Percentiles rank a stretch among this genome's conserved stretches.
phyloP scores from a whole-genome alignment of 768 basidiomycete genomes.

The Phlegmacium glaucopus region DNA sequence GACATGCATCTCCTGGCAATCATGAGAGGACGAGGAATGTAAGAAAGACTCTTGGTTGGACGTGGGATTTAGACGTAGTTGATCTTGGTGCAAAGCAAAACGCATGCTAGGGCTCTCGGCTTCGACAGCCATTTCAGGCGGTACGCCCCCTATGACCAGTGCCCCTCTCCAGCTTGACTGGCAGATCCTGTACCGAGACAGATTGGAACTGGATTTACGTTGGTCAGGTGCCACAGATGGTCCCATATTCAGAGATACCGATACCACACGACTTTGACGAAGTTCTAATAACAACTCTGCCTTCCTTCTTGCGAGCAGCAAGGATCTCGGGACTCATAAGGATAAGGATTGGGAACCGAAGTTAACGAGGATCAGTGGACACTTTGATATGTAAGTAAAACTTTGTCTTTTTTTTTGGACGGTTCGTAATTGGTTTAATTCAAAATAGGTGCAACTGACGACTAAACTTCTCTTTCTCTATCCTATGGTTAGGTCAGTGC shows the following conservation, averaged over 20 bases:
- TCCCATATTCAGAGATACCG: conserved; percentile 1
- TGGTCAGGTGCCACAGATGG: conserved; percentile 44
- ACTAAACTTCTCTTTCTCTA: not conserved
- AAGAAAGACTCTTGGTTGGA: conserved; percentile 18
- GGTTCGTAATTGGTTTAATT: conserved; percentile 31
- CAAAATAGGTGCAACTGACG: not conserved
- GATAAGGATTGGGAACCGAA: conserved; percentile 33
- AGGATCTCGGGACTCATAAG: not conserved
- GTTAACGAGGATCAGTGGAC: conserved; percentile 53
- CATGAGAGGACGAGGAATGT: conserved; percentile 13
- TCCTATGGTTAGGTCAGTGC: conserved; percentile 57
- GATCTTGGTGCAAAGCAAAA: conserved; percentile 22
- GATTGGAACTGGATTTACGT: conserved; percentile 62
- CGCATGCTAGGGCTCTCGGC: conserved; percentile 20
- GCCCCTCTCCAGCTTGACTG: conserved; percentile 67
- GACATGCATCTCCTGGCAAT: conserved; percentile 21
- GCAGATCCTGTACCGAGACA: conserved; percentile 59
- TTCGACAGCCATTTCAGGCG: conserved; percentile 7
- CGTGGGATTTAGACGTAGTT: conserved; percentile 25
- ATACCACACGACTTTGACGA: conserved; percentile 11
- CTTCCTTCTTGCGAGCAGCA: not conserved
- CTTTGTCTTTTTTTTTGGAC: not conserved
- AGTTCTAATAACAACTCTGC: conserved; percentile 4
- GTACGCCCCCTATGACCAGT: conserved; percentile 15
- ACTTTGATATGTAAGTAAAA: conserved; percentile 61